Conservation (phyloP, 2,329 filamentous ascomycete genomes). For the Fusarium irregulare region DNA sequence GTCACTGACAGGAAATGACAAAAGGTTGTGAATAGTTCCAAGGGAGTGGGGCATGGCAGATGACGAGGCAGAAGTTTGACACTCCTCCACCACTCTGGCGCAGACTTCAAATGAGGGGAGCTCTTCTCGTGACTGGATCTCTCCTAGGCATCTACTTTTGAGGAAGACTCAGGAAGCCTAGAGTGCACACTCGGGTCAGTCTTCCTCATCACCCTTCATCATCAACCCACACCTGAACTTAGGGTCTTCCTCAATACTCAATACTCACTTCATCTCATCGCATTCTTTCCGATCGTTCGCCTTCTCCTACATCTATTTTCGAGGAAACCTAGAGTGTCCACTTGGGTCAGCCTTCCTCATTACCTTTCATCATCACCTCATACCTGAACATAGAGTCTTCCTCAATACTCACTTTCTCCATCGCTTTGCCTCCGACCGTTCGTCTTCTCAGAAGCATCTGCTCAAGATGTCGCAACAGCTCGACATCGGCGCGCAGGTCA, state of each 20-base stretch:
- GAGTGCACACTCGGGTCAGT: neutral
- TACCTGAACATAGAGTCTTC: neutral
- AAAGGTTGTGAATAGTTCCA: neutral
- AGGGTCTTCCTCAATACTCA: too few relatives aligned
- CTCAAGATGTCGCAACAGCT: neutral
- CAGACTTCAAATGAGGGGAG: neutral
- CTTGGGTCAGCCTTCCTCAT: neutral
- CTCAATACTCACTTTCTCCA: neutral
- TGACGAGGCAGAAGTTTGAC: neutral
- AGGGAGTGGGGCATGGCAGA: neutral
- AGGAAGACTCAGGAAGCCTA: too few relatives aligned
- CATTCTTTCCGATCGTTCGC: neutral
- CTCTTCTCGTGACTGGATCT: neutral
- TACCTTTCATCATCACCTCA: too few relatives aligned
- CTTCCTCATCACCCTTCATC: neutral
- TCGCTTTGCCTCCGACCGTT: neutral
- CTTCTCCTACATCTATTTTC: neutral
- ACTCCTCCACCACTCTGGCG: slow-evolving; percentile 5
- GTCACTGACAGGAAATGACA: neutral
- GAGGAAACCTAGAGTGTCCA: too few relatives aligned
- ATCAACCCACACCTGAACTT: neutral
- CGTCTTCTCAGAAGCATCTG: too few relatives aligned
- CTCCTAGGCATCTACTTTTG: neutral
- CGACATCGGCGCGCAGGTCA: neutral
- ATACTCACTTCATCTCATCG: neutral